Conservation (phyloP, 2,329 filamentous ascomycete species). For the Lomentospora prolificans region DNA sequence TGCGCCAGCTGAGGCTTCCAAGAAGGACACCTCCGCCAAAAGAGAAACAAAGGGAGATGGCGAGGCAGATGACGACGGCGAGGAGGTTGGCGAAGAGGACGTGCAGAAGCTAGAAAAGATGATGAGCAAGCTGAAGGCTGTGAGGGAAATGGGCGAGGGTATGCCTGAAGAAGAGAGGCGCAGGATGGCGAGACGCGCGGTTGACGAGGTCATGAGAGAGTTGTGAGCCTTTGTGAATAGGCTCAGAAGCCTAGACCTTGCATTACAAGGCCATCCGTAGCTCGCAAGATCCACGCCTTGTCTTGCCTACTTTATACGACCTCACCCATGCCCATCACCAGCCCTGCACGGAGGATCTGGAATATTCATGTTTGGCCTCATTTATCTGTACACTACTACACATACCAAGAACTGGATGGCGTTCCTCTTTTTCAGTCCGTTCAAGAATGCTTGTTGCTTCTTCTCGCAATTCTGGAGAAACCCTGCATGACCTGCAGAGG, state of each 20-base stretch:
- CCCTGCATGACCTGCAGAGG: background rate
- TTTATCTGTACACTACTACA: too few relatives aligned
- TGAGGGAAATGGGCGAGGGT: conserved; percentile 47
- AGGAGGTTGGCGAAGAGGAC: conserved; percentile 36
- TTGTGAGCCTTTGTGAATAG: conserved; percentile 21
- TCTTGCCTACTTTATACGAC: too few relatives aligned
- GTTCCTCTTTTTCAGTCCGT: background rate
- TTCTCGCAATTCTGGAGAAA: background rate
- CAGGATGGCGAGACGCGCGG: conserved; percentile 49
- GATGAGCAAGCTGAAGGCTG: conserved; percentile 55
- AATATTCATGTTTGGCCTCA: too few relatives aligned
- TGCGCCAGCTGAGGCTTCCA: conserved; percentile 3
- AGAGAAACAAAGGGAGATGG: background rate
- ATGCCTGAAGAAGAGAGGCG: conserved; percentile 51
- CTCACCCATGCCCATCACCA: too few relatives aligned
- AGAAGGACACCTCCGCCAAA: background rate
- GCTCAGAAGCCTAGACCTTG: background rate
- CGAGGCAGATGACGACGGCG: conserved; percentile 16
- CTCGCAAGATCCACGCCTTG: too few relatives aligned
- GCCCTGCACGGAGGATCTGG: too few relatives aligned
- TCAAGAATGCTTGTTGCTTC: background rate
- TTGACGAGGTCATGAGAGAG: conserved; percentile 55
- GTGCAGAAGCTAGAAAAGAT: conserved; percentile 51
- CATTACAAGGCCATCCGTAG: too few relatives aligned
- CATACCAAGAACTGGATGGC: background rate